These are phyloP conservation scores for Gryganskiella cystojenkinii DNA, from an alignment of 192 early-diverging fungal species.

Conservation along the genomic window DNA sequence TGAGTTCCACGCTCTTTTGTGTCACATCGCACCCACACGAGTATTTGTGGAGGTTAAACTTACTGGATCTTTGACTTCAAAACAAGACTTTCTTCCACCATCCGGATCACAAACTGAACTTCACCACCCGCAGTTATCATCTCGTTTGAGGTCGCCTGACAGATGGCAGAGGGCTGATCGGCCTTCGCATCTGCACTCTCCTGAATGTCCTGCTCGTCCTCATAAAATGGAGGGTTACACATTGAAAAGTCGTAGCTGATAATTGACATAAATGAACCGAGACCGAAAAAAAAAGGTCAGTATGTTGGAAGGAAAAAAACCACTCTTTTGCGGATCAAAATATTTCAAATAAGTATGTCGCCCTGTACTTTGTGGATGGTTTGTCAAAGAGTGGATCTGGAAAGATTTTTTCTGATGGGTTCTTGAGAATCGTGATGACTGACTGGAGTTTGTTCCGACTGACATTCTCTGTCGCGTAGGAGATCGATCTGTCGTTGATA, in stretches of 20 bases:
- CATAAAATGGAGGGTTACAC: constrained; percentile 96
- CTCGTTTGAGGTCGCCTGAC: constrained; percentile 71
- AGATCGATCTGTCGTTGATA: constrained; percentile 69
- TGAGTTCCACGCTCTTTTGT: background rate
- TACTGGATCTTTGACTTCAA: constrained; percentile 43
- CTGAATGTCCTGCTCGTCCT: constrained; percentile 64
- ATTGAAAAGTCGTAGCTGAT: constrained; percentile 77
- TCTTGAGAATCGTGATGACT: constrained; percentile 68
- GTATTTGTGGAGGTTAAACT: background rate
- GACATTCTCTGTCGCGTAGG: constrained; percentile 76
- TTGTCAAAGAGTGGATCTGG: constrained; percentile 5
- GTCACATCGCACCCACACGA: background rate
- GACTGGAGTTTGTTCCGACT: constrained; percentile 65
- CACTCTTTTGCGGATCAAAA: background rate
- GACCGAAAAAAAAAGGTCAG: background rate
- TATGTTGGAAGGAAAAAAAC: background rate
- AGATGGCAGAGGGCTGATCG: constrained; percentile 61
- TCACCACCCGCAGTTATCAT: constrained; percentile 89
- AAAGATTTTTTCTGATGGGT: constrained; percentile 34
- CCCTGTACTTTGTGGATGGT: constrained; percentile 4
- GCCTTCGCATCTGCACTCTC: constrained; percentile 63
- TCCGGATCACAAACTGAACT: constrained; percentile 68
- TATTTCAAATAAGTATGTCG: background rate
- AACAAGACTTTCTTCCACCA: constrained; percentile 75
- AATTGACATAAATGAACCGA: background rate